Evolutionary conservation across 768 basidiomycete genomes (phyloP), one percentile per base, ranked within the genome.

Genomic region (Amyloporia xantha): DNA sequence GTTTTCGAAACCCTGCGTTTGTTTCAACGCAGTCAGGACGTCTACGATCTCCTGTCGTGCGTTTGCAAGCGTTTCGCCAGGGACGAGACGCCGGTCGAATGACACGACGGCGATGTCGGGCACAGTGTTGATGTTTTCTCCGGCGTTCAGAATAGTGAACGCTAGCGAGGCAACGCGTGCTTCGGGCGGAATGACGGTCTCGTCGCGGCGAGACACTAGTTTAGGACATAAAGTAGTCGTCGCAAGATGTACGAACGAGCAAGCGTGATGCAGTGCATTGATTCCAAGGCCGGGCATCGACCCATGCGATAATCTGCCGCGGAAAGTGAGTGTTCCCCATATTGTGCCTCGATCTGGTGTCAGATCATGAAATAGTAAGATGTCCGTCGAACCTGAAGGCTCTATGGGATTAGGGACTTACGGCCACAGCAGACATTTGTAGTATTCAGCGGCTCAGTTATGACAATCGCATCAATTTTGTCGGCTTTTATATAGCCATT

Each of bases 51-150:
- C 40, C n/a, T 23, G 2, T 3, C 48, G 48, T 17, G 48, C 48
- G 38, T 23, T 40, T 12, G 33, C 48, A 24, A 49, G 48, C 48
- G 48, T 49, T 40, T 49, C 48, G 6, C 48, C 48, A 4, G 48
- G 48, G 26, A 49, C 41, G 41, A 49, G 48, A 5, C 48, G 48
- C 15, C 41, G 39, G 48, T 49, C 48, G 41, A 49, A 49, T 17
- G 48, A 41, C 21, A 49, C 26, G 3, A 20, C 28, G 6, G 27
- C 39, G 40, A 20, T 9, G 48, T 30, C 40, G 20, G 48, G 40
- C 20, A 49, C 40, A 27, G 48, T n/a, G 28, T 49, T 49, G 40
- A 43, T 35, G 41, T 49, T 49, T 10, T 35, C 25, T 2, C 48
- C 48, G 5, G 40, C 48, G 9, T 28, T 2, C 5, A 49, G 40